These are phyloP conservation scores for Strigomonas oncopelti DNA, from an alignment of 208 protist species.

Conservation along the genomic window DNA sequence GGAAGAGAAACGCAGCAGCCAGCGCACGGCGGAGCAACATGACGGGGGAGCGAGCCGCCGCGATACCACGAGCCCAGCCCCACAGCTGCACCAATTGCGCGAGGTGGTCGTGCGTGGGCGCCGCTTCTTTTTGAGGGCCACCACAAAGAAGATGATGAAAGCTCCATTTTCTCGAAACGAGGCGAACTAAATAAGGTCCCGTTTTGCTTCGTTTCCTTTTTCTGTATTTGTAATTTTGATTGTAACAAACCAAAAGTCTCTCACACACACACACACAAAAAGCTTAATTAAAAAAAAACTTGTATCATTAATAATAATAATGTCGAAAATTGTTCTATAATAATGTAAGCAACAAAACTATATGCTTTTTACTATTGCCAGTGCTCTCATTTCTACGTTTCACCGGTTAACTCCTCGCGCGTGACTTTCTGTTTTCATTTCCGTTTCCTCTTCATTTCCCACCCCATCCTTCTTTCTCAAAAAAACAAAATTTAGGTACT, in stretches of 20 bases:
- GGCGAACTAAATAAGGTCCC: not conserved
- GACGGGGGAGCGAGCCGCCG: no score
- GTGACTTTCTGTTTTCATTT: not conserved
- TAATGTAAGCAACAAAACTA: not conserved
- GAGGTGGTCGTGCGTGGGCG: not conserved
- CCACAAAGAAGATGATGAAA: constrained; percentile 11
- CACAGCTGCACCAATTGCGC: not conserved
- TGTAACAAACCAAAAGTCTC: not conserved
- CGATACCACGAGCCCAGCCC: no score
- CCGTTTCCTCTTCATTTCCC: not conserved
- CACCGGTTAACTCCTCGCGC: not conserved
- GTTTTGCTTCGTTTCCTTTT: not conserved
- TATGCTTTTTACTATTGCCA: not conserved
- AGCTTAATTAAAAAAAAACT: not conserved
- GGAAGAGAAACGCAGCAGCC: no score
- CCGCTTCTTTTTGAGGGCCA: constrained; percentile 1
- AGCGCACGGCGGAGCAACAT: no score
- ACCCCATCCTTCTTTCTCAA: not conserved
- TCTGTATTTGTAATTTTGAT: not conserved
- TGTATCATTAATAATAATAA: not conserved
- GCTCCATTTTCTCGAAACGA: not conserved
- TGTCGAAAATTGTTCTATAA: not conserved
- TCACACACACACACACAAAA: no score
- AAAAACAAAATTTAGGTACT: not conserved
- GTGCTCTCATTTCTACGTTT: not conserved